Conservation (phyloP, 345 rosid species). For the Melaleuca quinquenervia region DNA sequence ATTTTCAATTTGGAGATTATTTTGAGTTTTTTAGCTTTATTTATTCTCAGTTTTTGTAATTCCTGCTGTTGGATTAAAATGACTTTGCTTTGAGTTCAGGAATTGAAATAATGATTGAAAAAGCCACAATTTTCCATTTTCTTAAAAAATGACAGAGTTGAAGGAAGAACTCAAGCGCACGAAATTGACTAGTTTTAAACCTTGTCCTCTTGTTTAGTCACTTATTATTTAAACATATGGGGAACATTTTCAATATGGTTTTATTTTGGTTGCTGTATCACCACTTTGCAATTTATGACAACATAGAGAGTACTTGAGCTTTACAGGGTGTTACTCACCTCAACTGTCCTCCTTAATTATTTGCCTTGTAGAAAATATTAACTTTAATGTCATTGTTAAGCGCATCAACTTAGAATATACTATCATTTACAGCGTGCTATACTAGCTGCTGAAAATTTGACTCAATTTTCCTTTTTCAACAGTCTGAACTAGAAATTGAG, state of each 20-base stretch:
- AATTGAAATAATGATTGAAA: background rate
- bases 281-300: background rate
- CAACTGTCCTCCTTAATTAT: background rate
- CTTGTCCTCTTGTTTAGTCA: background rate
- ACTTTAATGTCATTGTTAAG: background rate
- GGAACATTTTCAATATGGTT: background rate
- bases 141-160: background rate
- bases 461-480: conserved; percentile 7
- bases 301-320: background rate
- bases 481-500: conserved; percentile 96
- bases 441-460: background rate
- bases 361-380: background rate
- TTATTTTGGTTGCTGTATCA: background rate
- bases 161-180: background rate
- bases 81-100: background rate
- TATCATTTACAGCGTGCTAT: background rate
- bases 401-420: background rate
- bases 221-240: background rate
- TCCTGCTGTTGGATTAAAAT: background rate
- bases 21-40: background rate
- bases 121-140: background rate
- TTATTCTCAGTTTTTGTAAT: background rate
- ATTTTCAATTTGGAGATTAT: background rate
- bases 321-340: background rate
- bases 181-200: background rate